These are phyloP conservation scores for Nicotiana otophora DNA, from an alignment of 257 asterid species.

Conservation along the genomic window DNA sequence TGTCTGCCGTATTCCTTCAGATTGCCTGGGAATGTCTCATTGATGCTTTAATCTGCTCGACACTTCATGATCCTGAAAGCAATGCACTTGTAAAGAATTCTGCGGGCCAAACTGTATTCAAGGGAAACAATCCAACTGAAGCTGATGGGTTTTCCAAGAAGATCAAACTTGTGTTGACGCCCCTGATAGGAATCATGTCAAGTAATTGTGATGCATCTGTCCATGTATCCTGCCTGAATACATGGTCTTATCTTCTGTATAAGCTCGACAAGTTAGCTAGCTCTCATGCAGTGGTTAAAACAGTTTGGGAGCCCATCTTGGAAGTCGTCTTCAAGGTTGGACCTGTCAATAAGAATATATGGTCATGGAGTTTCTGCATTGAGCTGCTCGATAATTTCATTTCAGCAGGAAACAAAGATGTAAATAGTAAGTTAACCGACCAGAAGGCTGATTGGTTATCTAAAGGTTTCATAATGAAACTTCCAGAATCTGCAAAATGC, in stretches of 20 bases:
- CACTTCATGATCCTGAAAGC: slow-evolving; percentile 28
- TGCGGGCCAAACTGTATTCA: slow-evolving; percentile 20
- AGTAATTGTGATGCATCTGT: slow-evolving; percentile 67
- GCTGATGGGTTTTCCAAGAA: slow-evolving; percentile 35
- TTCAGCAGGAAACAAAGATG: slow-evolving; percentile 34
- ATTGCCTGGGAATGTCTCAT: slow-evolving; percentile 78
- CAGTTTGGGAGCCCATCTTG: slow-evolving; percentile 65
- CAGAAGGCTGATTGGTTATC: slow-evolving; percentile 22
- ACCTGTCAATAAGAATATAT: slow-evolving; percentile 42
- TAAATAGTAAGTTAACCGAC: slow-evolving; percentile 19
- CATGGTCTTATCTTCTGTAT: slow-evolving; percentile 78
- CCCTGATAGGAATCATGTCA: slow-evolving; percentile 57
- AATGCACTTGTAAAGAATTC: slow-evolving; percentile 15
- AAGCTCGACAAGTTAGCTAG: slow-evolving; percentile 53
- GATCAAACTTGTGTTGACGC: slow-evolving; percentile 71
- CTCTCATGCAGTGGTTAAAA: slow-evolving; percentile 35
- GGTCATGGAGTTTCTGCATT: slow-evolving; percentile 57
- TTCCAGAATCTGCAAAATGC: slow-evolving; percentile 32
- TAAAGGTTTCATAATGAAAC: slow-evolving; percentile 19
- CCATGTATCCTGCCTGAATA: slow-evolving; percentile 62
- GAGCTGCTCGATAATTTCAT: slow-evolving; percentile 55
- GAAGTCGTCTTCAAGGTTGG: slow-evolving; percentile 49
- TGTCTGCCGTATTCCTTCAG: slow-evolving; percentile 33
- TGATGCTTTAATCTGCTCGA: slow-evolving; percentile 53
- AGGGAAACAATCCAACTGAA: slow-evolving; percentile 20